A percentile compares a stretch with the other conserved stretches of the same genome.
Conservation (phyloP, 1,284 basidiomycete species). For the Thelephora terrestris region DNA sequence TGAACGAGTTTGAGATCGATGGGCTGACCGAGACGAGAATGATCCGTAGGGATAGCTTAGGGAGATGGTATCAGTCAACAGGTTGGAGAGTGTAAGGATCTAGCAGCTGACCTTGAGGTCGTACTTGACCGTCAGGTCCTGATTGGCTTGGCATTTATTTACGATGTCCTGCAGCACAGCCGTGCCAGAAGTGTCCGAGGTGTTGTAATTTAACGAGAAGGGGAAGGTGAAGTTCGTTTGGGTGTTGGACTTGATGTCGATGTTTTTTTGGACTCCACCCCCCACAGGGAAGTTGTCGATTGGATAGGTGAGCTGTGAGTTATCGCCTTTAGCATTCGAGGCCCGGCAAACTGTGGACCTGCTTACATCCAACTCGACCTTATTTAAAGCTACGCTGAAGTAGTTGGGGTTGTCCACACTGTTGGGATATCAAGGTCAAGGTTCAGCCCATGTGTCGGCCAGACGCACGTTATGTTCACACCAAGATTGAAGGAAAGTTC, state of each 20-base stretch:
- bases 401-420: slow-evolving; percentile 84
- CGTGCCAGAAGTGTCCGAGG: slow-evolving; percentile 45
- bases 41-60: slow-evolving; percentile 51
- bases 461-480: slow-evolving; percentile 44
- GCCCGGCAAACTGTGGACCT: slow-evolving; percentile 2
- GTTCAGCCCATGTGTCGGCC: neutral
- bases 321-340: slow-evolving; percentile 2
- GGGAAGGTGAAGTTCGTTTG: slow-evolving; percentile 78
- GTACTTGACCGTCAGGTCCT: slow-evolving; percentile 58
- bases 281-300: slow-evolving; percentile 62
- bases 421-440: slow-evolving; percentile 2
- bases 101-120: slow-evolving; percentile 45
- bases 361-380: slow-evolving; percentile 54
- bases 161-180: slow-evolving; percentile 57
- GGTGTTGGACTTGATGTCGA: slow-evolving; percentile 56
- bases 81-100: neutral
- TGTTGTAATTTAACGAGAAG: slow-evolving; percentile 65
- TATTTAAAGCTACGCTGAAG: slow-evolving; percentile 65
- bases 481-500: slow-evolving; percentile 57
- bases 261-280: slow-evolving; percentile 48
- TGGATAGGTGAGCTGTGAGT: slow-evolving; percentile 58
- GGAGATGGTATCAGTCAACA: slow-evolving; percentile 11
- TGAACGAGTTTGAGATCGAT: slow-evolving; percentile 53
- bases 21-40: slow-evolving; percentile 62
- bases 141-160: slow-evolving; percentile 53